phyloP scores from a whole-genome alignment of 1,284 basidiomycete species.

The Cystobasidium sp. region DNA sequence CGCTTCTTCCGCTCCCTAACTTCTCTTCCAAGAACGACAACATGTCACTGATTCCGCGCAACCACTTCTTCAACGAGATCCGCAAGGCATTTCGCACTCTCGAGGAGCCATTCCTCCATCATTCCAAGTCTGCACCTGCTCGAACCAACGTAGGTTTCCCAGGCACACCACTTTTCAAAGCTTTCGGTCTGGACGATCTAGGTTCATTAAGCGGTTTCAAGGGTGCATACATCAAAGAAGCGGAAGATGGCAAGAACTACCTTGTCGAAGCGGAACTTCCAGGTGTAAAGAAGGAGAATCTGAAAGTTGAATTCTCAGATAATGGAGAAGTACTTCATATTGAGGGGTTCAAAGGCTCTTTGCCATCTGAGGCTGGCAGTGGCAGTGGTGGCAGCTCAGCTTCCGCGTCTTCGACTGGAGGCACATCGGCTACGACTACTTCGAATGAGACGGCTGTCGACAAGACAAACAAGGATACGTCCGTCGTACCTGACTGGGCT shows the following conservation, averaged over 20 bases:
- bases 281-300: conserved; percentile 74
- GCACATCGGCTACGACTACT: neutral
- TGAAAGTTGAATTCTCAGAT: conserved; percentile 71
- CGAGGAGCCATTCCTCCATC: conserved; percentile 66
- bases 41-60: conserved; percentile 67
- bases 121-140: conserved; percentile 52
- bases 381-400: neutral
- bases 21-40: neutral
- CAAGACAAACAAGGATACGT: neutral
- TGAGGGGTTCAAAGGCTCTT: conserved; percentile 65
- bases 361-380: conserved; percentile 46
- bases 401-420: conserved; percentile 15
- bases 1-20: neutral
- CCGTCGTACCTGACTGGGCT: conserved; percentile 15
- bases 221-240: neutral
- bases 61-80: conserved; percentile 69
- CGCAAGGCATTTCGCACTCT: conserved; percentile 73
- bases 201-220: conserved; percentile 65
- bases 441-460: conserved; percentile 1
- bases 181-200: conserved; percentile 58
- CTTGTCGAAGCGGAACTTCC: conserved; percentile 75
- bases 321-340: conserved; percentile 72
- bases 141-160: conserved; percentile 5
- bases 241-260: conserved; percentile 68
- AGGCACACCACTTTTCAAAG: conserved; percentile 24